Evolutionary conservation across 2,329 filamentous ascomycete genomes (phyloP), one percentile per base, ranked within the genome.

Genomic region (Phaeosphaeriaceae sp.): DNA sequence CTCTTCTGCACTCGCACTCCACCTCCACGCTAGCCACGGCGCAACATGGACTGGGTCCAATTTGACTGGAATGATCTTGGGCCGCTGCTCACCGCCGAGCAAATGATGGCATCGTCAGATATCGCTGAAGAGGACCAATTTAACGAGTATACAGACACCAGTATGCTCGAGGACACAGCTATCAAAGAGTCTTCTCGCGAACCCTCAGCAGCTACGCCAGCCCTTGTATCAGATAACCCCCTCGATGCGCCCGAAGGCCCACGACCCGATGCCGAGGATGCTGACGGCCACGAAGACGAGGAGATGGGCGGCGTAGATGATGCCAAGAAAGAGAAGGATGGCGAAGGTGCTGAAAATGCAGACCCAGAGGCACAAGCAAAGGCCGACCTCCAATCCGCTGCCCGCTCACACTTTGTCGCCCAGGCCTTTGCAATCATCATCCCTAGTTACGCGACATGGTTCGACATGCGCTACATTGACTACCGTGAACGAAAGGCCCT

Each of bases 371-470:
- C 89, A 42, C 81, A 92, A 72, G 86, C 87, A 34, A 97, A 96
- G 75, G 85, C 92, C 46, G 85, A 85, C 3, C 80, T 92, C 48
- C 92, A 97, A 77, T 87, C 89, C 35, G 88, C 91, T 3, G 95
- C 94, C 42, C 90, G 93, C 58, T 89, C 93, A 63, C 92, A 97
- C 68, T 85, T 99, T 46, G 89, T 96, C 54, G 86, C 90, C 12
- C 94, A 99, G 77, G 95, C 92, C 34, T 93, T 97, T 70, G 88
- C 92, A 54, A 97, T 97, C 68, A 92, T 99, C 56, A 85, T 99
- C 17, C 94, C 94, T 17, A 97, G 93, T 73, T 99, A 99, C 76
- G 95, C 92, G 70, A 94, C 90, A 12, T 99, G 94, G 94, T 99
- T 99, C 73, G 94, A 99, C 75, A 97, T 99, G 93, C 90, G 92